Base-by-base conservation (phyloP, 1,139 yeast genomes). In the Sugiyamaella japonica region DNA sequence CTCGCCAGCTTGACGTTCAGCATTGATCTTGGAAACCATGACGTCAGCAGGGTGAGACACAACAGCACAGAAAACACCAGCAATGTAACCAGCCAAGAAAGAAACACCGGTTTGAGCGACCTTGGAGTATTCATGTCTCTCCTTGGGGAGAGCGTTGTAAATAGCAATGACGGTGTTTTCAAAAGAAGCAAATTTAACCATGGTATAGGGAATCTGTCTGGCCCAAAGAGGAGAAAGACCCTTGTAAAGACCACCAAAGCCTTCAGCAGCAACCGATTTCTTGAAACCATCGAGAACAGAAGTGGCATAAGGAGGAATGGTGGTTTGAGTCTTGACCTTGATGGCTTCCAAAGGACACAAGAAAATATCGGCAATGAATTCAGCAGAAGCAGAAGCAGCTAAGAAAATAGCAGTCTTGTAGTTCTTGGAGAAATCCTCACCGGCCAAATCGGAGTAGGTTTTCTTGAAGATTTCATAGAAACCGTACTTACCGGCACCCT, bases 1-100 rank as follows among this genome's bases (percentile, higher is more conserved):
- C 74, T 89, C 96, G 54, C 80, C 80, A 31, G 86, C 76, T 63
- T 77, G 74, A 67, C 85, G 84, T 61, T 87, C 93, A 57, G 86
- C 79, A 70, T 88, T 90, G 66, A 91, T 82, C 79, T 90, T 88
- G 53, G 96, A 88, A 38, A 91, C 97, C 95, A 91, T 85, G 45
- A 90, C 97, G 73, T 91, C 98, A 40, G 97, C 97, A 43, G 98
- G 98, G 73, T 91, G 97, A 23, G 97, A 90, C 16, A 89, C 95
- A 54, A 86, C 75, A 23, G 97, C 97, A 78, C 97, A 90, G 76
- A 89, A 83, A 57, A 91, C 85, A 83, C 97, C 98, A 29, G 97
- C 98, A 71, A 90, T 82, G 76, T 90, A 90, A 72, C 98, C 97
- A 72, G 96, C 96, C 55, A 84, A 77, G 76, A 91, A 91, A 29